A percentile compares a stretch with the other conserved stretches of the same genome.
Evolutionary conservation across 805 yeast species (phyloP).

Genomic region (Candida glaebosa): DNA sequence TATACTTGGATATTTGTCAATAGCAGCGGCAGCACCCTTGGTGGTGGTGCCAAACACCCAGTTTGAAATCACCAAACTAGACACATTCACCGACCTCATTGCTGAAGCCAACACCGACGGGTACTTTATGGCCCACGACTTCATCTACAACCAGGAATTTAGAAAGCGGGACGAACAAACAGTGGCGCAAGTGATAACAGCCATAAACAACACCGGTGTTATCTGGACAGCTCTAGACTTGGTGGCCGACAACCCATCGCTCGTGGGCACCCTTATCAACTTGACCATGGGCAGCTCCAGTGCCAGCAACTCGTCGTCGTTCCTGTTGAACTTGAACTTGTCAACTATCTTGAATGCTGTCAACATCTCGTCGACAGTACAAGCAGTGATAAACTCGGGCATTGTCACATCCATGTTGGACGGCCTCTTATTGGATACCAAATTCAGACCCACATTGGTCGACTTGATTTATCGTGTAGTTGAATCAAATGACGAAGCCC

Average conservation of each 20-base stretch:
- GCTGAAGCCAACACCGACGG: conserved; percentile 3
- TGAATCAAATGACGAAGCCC: conserved; percentile 24
- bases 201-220: conserved; percentile 31
- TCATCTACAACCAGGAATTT: not conserved
- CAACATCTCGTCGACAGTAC: conserved; percentile 21
- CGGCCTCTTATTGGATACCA: conserved; percentile 34
- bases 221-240: conserved; percentile 33
- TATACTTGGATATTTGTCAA: conserved; percentile 6
- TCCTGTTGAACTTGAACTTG: conserved; percentile 4
- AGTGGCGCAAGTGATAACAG: conserved; percentile 19
- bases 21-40: conserved; percentile 18
- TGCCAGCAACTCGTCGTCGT: conserved; percentile 5
- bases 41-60: conserved; percentile 16
- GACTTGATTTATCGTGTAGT: conserved; percentile 28
- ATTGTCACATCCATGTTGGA: conserved; percentile 30
- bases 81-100: conserved; percentile 1
- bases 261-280: conserved; percentile 29
- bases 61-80: conserved; percentile 13
- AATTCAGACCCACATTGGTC: conserved; percentile 29
- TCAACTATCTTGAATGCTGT: conserved; percentile 6
- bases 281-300: conserved; percentile 18
- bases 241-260: conserved; percentile 26
- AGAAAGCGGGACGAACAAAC: conserved; percentile 22
- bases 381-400: conserved; percentile 30
- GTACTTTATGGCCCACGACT: not conserved